Base-by-base conservation (phyloP, 108 stramenopile species). In the Schizochytrium sp. region DNA sequence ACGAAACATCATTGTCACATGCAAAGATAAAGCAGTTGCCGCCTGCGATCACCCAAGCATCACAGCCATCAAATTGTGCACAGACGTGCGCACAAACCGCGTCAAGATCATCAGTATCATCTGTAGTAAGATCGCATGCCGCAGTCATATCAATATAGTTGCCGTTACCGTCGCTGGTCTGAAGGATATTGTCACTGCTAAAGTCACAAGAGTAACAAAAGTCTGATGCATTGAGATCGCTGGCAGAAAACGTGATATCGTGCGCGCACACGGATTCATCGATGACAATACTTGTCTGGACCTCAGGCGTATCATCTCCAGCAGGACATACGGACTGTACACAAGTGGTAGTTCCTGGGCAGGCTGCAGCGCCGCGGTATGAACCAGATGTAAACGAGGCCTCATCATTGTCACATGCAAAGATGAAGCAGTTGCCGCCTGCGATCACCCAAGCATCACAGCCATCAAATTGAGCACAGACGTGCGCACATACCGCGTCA, bases 151-250 rank as follows among this genome's bases (percentile, higher is more conserved):
- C 40, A 8, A 69, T 42, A 2, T 69, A 69, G 64, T 69, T 69
- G 12, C 64, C 64, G 64, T 7, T n/a, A 42, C n/a, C 15, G 64
- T 69, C 64, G 64, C 41, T 69, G 12, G 40, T 5, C 41, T 42
- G 64, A 15, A 69, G 40, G 64, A 42, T 42, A 38, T 69, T 42
- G n/a, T 3, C 64, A 42, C 5, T n/a, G 64, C 41, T 69, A 69
- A 69, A 69, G 64, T 69, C 64, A 1, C 64, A 69, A 38, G 64
- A 69, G 64, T 69, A 69, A 42, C 64, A 69, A 15, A 69, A 69
- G 64, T 69, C n/a, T 38, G 64, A 38, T 38, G 19, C 64, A 42
- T 69, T 42, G 19, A 69, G 8, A 42, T 69, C 64, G n/a, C 44
- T 42, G 64, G 64, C 12, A 42, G 64, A 42, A 42, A 69, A 69